phyloP scores from a whole-genome alignment of 805 yeast genomes.

The Kuraishia capsulata region DNA sequence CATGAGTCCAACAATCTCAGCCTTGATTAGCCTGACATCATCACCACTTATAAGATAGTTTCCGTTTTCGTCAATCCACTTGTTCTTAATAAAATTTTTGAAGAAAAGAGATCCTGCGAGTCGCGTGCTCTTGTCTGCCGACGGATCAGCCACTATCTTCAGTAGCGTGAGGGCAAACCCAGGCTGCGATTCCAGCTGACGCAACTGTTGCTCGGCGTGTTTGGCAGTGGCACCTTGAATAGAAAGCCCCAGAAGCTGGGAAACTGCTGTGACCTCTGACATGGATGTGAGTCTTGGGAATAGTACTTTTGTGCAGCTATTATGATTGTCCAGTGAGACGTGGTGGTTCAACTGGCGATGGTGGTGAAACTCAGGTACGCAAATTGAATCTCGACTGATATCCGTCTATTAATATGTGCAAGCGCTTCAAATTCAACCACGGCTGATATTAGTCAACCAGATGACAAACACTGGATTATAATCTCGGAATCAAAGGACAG shows the following conservation, averaged over 20 bases:
- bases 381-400: too few relatives aligned
- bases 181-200: slow-evolving; percentile 49
- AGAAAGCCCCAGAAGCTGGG: slow-evolving; percentile 51
- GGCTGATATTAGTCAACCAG: too few relatives aligned
- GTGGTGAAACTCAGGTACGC: too few relatives aligned
- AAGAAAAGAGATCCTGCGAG: slow-evolving; percentile 87
- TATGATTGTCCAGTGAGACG: too few relatives aligned
- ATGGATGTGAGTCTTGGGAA: too few relatives aligned
- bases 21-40: slow-evolving; percentile 63
- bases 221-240: slow-evolving; percentile 56
- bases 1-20: slow-evolving; percentile 81
- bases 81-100: slow-evolving; percentile 76
- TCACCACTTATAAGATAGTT: slow-evolving; percentile 47
- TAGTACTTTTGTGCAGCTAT: too few relatives aligned
- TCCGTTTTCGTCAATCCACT: slow-evolving; percentile 90
- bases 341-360: too few relatives aligned
- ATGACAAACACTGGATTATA: too few relatives aligned
- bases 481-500: too few relatives aligned
- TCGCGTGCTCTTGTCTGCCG: slow-evolving; percentile 47
- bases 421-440: too few relatives aligned
- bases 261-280: slow-evolving; percentile 42
- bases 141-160: slow-evolving; percentile 63
- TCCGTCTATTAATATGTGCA: too few relatives aligned
- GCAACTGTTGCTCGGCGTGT: slow-evolving; percentile 56
- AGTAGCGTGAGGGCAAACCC: slow-evolving; percentile 74